These are phyloP conservation scores for Teunomyces aglyptinius DNA, from an alignment of 805 yeast species.

Conservation along the genomic window DNA sequence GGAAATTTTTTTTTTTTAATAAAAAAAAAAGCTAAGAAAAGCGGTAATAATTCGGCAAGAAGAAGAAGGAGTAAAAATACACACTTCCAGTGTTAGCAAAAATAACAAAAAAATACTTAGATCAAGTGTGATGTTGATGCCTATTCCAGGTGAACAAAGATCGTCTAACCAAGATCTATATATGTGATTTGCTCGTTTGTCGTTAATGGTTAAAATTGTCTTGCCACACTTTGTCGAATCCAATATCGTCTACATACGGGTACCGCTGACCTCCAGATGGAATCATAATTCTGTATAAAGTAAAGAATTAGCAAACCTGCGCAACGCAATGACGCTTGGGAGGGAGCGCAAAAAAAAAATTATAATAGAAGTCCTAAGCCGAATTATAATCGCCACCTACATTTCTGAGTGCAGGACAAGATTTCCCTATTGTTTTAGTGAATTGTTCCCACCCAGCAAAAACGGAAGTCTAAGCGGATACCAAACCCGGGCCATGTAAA, in stretches of 20 bases:
- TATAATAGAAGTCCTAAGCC: neutral
- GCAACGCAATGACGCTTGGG: neutral
- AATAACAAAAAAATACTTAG: neutral
- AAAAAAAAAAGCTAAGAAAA: neutral
- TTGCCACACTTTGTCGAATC: neutral
- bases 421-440: neutral
- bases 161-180: neutral
- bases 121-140: neutral
- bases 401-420: neutral
- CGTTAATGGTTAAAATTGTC: neutral
- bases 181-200: neutral
- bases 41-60: slow-evolving; percentile 4
- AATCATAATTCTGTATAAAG: neutral
- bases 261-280: neutral
- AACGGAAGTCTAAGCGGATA: neutral
- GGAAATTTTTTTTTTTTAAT: neutral
- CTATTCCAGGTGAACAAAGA: neutral
- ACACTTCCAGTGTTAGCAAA: neutral
- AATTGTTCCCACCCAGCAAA: neutral
- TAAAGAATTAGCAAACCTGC: neutral
- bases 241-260: neutral
- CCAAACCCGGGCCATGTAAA: neutral
- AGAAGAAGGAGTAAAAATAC: neutral
- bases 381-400: slow-evolving; percentile 1
- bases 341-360: neutral